A percentile compares a stretch with the other conserved stretches of the same genome.
Evolutionary conservation across 2,329 filamentous ascomycete species (phyloP).

Genomic region (Cladosporium halotolerans): DNA sequence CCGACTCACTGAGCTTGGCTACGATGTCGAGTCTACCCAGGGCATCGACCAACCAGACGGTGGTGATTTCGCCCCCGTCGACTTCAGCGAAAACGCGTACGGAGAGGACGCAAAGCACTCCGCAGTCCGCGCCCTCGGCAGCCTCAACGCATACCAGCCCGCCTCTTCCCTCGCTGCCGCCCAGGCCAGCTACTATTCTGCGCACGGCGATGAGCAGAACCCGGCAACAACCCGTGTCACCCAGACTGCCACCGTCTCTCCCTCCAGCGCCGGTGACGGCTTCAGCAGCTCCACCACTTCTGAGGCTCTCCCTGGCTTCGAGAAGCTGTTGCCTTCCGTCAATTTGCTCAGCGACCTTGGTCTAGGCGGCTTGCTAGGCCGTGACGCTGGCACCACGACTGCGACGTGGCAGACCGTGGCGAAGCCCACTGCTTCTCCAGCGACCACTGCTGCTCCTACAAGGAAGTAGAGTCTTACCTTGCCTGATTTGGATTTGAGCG

Average conservation of each 20-base stretch:
- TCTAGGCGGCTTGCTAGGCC: neutral
- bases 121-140: constrained; percentile 21
- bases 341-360: constrained; percentile 3
- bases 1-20: constrained; percentile 29
- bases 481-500: neutral
- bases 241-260: neutral
- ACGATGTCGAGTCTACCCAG: constrained; percentile 19
- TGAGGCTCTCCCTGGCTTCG: constrained; percentile 5
- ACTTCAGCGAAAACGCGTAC: constrained; percentile 23
- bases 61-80: constrained; percentile 16
- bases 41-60: constrained; percentile 21
- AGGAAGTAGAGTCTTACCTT: neutral
- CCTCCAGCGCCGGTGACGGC: neutral
- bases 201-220: constrained; percentile 22
- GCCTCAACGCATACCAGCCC: constrained; percentile 22
- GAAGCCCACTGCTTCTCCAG: constrained; percentile 1
- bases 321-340: neutral
- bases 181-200: constrained; percentile 21
- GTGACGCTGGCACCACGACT: neutral
- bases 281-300: constrained; percentile 1
- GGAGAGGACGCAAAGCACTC: constrained; percentile 18
- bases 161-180: constrained; percentile 19
- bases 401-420: constrained; percentile 3
- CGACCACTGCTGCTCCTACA: constrained; percentile 1
- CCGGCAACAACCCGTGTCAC: constrained; percentile 9